Evolutionary conservation across 345 rosid genomes (phyloP), one percentile per base, ranked within the genome.

Genomic region (Draba incana): DNA sequence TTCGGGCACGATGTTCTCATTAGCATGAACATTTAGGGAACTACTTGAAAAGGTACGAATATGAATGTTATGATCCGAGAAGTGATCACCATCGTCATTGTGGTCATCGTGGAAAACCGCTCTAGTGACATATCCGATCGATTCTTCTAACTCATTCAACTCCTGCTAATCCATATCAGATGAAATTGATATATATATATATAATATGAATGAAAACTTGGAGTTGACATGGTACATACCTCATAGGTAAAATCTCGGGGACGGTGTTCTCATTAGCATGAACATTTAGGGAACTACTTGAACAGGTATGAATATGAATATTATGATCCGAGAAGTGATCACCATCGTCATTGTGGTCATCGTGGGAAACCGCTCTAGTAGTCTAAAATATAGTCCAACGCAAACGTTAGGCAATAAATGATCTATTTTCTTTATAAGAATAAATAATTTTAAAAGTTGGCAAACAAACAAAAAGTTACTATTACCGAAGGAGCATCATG

Each of bases 401-500:
- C 13, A 24, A 39, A 31, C 12, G 3, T 0, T 2, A 37, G 48
- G 28, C 41, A 68, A 7, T 1, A 57, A n/a, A 39, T 11, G 23
- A 57, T 15, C 20, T 35, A 15, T 10, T 35, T 35, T 56, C 2
- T 5, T 15, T 20, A 48, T 41, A 43, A 44, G 16, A 41, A 27
- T 28, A 10, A 52, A 41, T 8, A 42, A 8, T 8, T 3, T 49
- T 4, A 8, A 3, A n/a, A 50, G 1, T 8, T 51, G 3, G 12
- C 2, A 42, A 30, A 24, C 6, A 5, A 31, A 31, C 5, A 31
- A 37, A 15, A 1, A 9, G 1, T 37, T 3, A 45, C 0, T 46
- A 8, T 54, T 63, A 71, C 76, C 76, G 58, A 71, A 3, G 51
- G 51, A 55, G 13, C 35, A 28, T 71, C 64, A 47, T 64, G 57